Evolutionary conservation across 306 rosid species (phyloP), one percentile per base, ranked within the genome.

Genomic region (Carpinus fangiana): DNA sequence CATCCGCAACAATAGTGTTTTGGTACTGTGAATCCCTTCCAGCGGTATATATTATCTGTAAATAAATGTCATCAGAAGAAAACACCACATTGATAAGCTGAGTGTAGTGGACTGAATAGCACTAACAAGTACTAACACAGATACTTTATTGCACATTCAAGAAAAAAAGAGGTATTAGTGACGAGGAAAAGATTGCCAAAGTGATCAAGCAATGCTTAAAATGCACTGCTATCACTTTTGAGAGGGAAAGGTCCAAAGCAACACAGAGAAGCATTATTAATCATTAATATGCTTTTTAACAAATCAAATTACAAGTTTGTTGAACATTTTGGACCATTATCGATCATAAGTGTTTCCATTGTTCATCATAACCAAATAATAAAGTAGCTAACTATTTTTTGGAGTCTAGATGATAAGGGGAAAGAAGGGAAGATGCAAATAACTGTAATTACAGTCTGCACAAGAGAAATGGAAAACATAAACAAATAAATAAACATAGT

Each of bases 1-100:
- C 66, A 80, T 95, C 91, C 3, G 98, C 82, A 73, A 92, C 89
- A 79, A 89, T 54, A 72, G 81, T 90, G 67, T 87, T 83, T 84
- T 91, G 98, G 85, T 90, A 82, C 87, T 86, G 96, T 1, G 91
- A 84, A 74, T 92, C 98, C 85, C 94, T 95, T 83, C 98, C 98
- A 77, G 76, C 98, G 10, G 98, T 95, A 84, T 92, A 91, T 85
- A 90, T 95, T 81, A 95, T 96, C 98, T 95, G 90, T 45, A 20
- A 79, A 78, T 41, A 80, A 81, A 75, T 38, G 46, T 78, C 79
- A 81, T 77, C 52, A 81, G 69, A 78, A 70, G 70, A 73, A 76
- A 70, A 70, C 26, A 62, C 62, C 57, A 64, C 66, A 41, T 55
- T 9, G 55, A 75, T 76, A 76, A 26, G 77, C 70, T 48, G 34